phyloP scores from a whole-genome alignment of 1,284 basidiomycete genomes.

The Wallemia ichthyophaga region DNA sequence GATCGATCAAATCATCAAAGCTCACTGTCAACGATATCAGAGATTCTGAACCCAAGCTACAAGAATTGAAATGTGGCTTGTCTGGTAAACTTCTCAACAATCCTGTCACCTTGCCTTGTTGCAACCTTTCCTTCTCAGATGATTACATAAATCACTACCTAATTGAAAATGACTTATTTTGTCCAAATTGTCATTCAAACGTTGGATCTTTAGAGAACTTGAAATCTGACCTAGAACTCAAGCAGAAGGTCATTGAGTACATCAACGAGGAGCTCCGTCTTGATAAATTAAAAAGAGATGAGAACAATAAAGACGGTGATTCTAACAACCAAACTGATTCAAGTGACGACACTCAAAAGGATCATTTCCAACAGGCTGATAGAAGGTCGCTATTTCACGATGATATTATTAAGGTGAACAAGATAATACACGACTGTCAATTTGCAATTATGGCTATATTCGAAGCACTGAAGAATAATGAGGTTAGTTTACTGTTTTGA shows the following conservation, averaged over 20 bases:
- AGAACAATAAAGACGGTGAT: background rate
- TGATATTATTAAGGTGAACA: background rate
- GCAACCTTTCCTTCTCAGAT: constrained; percentile 65
- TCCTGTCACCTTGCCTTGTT: constrained; percentile 71
- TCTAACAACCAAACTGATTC: too few species aligned
- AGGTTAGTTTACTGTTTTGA: background rate
- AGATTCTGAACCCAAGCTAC: constrained; percentile 41
- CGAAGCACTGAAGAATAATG: background rate
- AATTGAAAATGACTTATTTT: constrained; percentile 70
- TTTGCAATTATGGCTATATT: background rate
- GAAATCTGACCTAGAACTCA: constrained; percentile 38
- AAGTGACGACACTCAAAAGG: background rate
- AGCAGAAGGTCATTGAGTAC: constrained; percentile 44
- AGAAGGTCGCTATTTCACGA: background rate
- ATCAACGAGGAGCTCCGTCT: constrained; percentile 25
- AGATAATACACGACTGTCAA: background rate
- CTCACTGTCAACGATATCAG: constrained; percentile 57
- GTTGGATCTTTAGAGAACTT: constrained; percentile 60
- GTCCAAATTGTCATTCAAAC: constrained; percentile 59
- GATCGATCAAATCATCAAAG: constrained; percentile 47
- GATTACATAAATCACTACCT: constrained; percentile 76
- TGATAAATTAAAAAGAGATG: background rate
- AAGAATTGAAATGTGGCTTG: constrained; percentile 48
- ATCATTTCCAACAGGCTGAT: background rate
- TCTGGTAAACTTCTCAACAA: constrained; percentile 69